phyloP scores from a whole-genome alignment of 192 early-diverging fungal genomes.

The Fimicolochytrium jonesii region DNA sequence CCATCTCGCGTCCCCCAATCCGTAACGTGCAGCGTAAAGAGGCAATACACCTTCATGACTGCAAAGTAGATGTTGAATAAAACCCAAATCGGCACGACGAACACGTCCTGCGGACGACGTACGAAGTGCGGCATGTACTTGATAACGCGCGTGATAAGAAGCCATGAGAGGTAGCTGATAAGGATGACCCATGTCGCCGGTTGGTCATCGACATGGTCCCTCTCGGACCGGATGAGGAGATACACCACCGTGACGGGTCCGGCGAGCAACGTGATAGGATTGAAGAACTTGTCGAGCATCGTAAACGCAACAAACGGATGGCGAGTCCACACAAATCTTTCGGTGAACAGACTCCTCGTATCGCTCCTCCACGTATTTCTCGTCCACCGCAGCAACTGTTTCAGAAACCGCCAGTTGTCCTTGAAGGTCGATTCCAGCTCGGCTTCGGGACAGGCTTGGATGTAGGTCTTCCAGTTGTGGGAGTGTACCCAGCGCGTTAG shows the following conservation, averaged over 20 bases:
- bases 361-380: slow-evolving; percentile 72
- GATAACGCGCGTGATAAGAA: slow-evolving; percentile 59
- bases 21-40: slow-evolving; percentile 66
- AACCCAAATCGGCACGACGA: slow-evolving; percentile 61
- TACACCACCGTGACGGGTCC: slow-evolving; percentile 58
- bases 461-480: slow-evolving; percentile 65
- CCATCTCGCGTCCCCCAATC: slow-evolving; percentile 68
- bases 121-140: slow-evolving; percentile 66
- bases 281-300: slow-evolving; percentile 74
- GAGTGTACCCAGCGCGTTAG: slow-evolving; percentile 70
- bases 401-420: slow-evolving; percentile 70
- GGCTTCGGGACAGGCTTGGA: slow-evolving; percentile 63
- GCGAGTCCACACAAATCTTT: slow-evolving; percentile 58
- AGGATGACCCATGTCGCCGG: slow-evolving; percentile 53
- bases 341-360: slow-evolving; percentile 58
- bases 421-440: slow-evolving; percentile 70
- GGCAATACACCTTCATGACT: slow-evolving; percentile 56
- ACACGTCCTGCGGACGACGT: slow-evolving; percentile 58
- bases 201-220: neutral
- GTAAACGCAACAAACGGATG: slow-evolving; percentile 70
- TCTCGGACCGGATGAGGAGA: slow-evolving; percentile 37
- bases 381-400: slow-evolving; percentile 69
- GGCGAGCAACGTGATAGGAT: slow-evolving; percentile 63
- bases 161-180: slow-evolving; percentile 57
- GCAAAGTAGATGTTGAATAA: slow-evolving; percentile 71